phyloP scores from a whole-genome alignment of 2,329 filamentous ascomycete genomes.

The Venturia carpophila region DNA sequence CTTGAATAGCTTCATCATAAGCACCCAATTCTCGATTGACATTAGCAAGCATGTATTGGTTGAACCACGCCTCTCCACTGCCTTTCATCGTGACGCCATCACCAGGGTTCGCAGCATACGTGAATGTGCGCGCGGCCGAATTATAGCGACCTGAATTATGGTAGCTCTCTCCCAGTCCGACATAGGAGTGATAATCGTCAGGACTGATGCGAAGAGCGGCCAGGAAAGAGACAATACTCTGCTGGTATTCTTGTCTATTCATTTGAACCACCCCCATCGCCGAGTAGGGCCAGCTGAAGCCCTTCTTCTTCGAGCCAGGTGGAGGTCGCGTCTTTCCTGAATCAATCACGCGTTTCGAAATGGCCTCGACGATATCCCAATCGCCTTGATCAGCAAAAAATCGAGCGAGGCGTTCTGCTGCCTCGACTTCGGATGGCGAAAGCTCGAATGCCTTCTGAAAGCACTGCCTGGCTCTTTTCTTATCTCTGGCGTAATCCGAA shows the following conservation, averaged over 20 bases:
- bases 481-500: conserved; percentile 81
- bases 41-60: conserved; percentile 92
- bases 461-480: conserved; percentile 76
- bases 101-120: conserved; percentile 73
- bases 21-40: conserved; percentile 89
- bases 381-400: conserved; percentile 85
- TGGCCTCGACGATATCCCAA: conserved; percentile 92
- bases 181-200: conserved; percentile 88
- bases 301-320: conserved; percentile 86
- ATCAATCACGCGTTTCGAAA: conserved; percentile 83
- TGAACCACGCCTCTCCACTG: conserved; percentile 74
- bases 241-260: conserved; percentile 84
- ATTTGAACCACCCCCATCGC: conserved; percentile 89
- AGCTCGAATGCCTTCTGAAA: conserved; percentile 96
- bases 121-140: conserved; percentile 85
- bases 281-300: conserved; percentile 92
- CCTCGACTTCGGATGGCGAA: conserved; percentile 75
- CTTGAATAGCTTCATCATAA: conserved; percentile 69
- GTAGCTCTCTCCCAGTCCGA: conserved; percentile 95
- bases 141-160: conserved; percentile 89
- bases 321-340: conserved; percentile 88
- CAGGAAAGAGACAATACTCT: conserved; percentile 87
- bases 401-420: conserved; percentile 77
- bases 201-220: conserved; percentile 76
- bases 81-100: conserved; percentile 47